phyloP scores from a whole-genome alignment of 768 basidiomycete species.

The Suillus tomentosus region DNA sequence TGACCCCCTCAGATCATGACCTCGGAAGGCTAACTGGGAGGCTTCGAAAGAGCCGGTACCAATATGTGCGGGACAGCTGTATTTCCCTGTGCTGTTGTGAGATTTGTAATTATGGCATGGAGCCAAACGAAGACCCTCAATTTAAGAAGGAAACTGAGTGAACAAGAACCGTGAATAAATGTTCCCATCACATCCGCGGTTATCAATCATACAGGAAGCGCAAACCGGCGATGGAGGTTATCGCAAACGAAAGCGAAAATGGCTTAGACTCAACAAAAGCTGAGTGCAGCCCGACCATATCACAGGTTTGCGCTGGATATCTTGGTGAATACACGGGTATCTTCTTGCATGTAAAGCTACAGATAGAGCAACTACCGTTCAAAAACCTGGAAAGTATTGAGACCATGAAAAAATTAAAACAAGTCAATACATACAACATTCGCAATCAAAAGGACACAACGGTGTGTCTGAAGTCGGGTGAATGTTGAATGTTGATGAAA shows the following conservation, averaged over 20 bases:
- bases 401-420: not conserved
- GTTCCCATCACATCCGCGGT: not conserved
- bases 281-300: not conserved
- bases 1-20: slow-evolving; percentile 57
- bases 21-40: slow-evolving; percentile 39
- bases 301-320: too few species aligned
- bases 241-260: not conserved
- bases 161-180: not conserved
- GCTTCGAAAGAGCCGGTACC: slow-evolving; percentile 60
- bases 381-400: slow-evolving; percentile 28
- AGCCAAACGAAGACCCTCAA: not conserved
- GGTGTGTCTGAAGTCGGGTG: slow-evolving; percentile 62
- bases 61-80: too few species aligned
- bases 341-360: slow-evolving; percentile 9
- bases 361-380: slow-evolving; percentile 10
- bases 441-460: slow-evolving; percentile 86
- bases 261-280: not conserved
- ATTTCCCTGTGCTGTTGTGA: not conserved
- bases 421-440: slow-evolving; percentile 67
- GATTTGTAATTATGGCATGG: not conserved
- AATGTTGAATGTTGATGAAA: slow-evolving; percentile 22
- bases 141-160: not conserved
- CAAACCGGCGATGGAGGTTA: too few species aligned
- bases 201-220: not conserved
- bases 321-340: slow-evolving; percentile 7